These are phyloP conservation scores for Eucalyptus albens DNA, from an alignment of 345 rosid genomes.

Conservation along the genomic window DNA sequence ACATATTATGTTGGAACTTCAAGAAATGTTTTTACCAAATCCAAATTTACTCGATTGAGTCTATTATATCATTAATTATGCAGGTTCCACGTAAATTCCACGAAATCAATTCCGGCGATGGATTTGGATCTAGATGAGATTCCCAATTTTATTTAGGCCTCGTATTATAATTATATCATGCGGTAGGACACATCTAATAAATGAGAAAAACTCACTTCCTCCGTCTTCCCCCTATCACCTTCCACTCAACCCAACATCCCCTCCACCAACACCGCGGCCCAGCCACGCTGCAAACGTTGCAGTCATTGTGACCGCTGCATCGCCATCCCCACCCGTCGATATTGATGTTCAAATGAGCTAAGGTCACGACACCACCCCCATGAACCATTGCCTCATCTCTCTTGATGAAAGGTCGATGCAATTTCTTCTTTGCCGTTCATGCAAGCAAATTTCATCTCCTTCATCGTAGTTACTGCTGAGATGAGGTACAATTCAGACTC, in stretches of 20 bases:
- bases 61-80: too few relatives aligned
- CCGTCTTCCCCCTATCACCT: too few relatives aligned
- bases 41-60: too few relatives aligned
- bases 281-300: background rate
- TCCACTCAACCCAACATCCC: too few relatives aligned
- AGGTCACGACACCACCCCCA: background rate
- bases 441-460: background rate
- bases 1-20: too few relatives aligned
- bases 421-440: background rate
- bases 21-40: background rate
- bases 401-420: background rate
- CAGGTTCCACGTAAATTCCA: rapidly evolving
- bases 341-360: background rate
- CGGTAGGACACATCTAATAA: background rate
- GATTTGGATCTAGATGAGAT: too few relatives aligned
- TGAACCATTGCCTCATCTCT: background rate
- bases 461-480: background rate
- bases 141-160: too few relatives aligned
- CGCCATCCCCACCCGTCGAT: background rate
- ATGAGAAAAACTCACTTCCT: too few relatives aligned
- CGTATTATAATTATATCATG: background rate
- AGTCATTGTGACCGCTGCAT: background rate
- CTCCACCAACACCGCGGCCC: background rate
- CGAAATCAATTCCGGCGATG: background rate
- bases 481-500: background rate